Evolutionary conservation across 1,139 yeast genomes (phyloP), one percentile per base, ranked within the genome.

Genomic region (Yamadazyma aaseri): DNA sequence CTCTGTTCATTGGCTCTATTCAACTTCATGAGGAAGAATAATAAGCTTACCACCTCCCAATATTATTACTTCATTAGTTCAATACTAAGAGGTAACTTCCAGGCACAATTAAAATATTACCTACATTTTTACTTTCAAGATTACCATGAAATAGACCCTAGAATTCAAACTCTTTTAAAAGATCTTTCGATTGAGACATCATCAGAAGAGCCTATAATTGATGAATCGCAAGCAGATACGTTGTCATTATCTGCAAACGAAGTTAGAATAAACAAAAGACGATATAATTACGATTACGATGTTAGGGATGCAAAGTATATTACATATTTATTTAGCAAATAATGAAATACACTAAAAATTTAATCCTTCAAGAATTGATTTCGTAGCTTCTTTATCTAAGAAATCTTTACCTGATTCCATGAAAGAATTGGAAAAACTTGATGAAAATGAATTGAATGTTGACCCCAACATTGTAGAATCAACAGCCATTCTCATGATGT

Each of bases 381-480:
- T 50, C 31, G 58, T 63, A 6, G 50, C 45, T 8, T 59, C 55
- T 25, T 60, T 64, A 26, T 60, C 63, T 22, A 58, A 61, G 22
- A 59, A 55, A 22, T 56, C 58, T 12, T 55, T 60, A 7, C 47
- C 59, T 29, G 45, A 44, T 32, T 63, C 65, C 9, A 54, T 57
- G 36, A 63, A 58, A 2, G 61, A 56, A 31, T 59, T 56, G 26
- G 65, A 60, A 41, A 60, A 62, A 12, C 47, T 45, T 3, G 65
- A 56, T 2, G 70, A 60, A 18, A 46, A 44, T 3, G 50, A 46
- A 39, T 58, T 60, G 32, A 55, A 59, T 7, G 65, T 58, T 0
- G 73, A 66, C 1, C 73, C 73, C 34, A 69, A 53, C 68, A 70
- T 64, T 2, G 76, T 70, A 16, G 74, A 62, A 39, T 70, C 76